Evolutionary conservation across 495 filamentous ascomycete genomes (phyloP).

Genomic region (Immersiella caudata): DNA sequence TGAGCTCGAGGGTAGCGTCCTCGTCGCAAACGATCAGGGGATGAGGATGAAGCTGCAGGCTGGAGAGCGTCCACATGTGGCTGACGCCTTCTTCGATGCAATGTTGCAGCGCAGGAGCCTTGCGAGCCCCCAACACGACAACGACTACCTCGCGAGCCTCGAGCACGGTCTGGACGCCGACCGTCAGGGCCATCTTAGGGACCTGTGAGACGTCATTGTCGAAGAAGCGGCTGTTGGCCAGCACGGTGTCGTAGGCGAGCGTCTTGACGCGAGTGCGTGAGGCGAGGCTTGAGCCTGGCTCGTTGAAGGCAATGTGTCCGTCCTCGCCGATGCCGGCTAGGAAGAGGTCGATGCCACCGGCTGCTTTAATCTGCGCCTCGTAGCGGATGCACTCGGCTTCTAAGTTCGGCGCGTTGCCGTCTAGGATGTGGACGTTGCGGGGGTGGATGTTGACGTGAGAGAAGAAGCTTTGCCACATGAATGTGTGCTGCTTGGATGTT

Average conservation of each 20-base stretch:
- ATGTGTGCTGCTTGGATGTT: constrained; percentile 59
- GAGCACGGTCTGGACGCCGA: constrained; percentile 84
- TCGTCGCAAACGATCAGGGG: constrained; percentile 83
- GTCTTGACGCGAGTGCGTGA: constrained; percentile 85
- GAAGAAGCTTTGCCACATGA: constrained; percentile 93
- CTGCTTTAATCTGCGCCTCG: constrained; percentile 73
- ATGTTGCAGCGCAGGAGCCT: constrained; percentile 76
- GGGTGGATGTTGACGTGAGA: constrained; percentile 82
- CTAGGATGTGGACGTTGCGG: constrained; percentile 80
- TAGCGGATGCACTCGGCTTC: constrained; percentile 77
- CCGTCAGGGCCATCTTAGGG: constrained; percentile 81
- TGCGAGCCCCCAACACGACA: constrained; percentile 78
- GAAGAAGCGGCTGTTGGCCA: constrained; percentile 86
- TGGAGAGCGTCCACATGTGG: constrained; percentile 88
- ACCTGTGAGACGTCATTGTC: constrained; percentile 70
- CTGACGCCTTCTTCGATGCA: constrained; percentile 82
- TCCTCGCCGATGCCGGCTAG: constrained; percentile 83
- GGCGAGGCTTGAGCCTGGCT: constrained; percentile 78
- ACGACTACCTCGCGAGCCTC: constrained; percentile 82
- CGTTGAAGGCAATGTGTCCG: constrained; percentile 89
- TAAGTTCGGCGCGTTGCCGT: constrained; percentile 76
- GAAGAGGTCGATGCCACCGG: constrained; percentile 83
- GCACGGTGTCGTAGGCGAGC: constrained; percentile 81
- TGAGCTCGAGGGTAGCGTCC: constrained; percentile 79
- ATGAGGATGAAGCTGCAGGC: constrained; percentile 77